phyloP scores from a whole-genome alignment of 352 stramenopile species.

The Pythium diclinum region DNA sequence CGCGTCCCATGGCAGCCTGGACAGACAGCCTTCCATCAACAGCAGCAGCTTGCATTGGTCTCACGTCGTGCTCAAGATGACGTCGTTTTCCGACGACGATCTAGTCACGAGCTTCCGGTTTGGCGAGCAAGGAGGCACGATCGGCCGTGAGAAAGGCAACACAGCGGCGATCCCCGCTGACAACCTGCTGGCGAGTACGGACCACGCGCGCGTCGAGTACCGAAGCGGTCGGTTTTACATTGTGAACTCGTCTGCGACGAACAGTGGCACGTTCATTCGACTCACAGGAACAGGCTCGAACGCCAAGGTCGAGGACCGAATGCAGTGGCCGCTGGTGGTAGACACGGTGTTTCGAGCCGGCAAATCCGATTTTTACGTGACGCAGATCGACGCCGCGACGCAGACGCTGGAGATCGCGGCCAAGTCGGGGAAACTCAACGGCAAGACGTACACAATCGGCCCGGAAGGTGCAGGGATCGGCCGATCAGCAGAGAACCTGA shows the following conservation, averaged over 20 bases:
- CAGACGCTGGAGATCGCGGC: constrained; percentile 59
- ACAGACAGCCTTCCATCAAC: neutral
- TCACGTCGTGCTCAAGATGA: constrained; percentile 85
- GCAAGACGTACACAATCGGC: constrained; percentile 76
- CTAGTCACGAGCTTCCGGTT: constrained; percentile 74
- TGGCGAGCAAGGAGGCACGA: constrained; percentile 40
- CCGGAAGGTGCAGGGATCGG: constrained; percentile 87
- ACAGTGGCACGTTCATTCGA: constrained; percentile 68
- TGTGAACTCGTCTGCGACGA: constrained; percentile 37
- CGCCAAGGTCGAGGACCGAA: constrained; percentile 51
- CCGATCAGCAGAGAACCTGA: constrained; percentile 84
- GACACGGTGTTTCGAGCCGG: constrained; percentile 68
- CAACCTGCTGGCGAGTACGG: constrained; percentile 45
- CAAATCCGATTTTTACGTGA: constrained; percentile 80
- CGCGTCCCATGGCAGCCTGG: neutral
- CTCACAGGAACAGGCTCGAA: constrained; percentile 38
- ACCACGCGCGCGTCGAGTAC: constrained; percentile 63
- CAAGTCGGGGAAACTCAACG: constrained; percentile 59
- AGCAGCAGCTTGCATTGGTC: constrained; percentile 41
- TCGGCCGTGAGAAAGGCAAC: constrained; percentile 54
- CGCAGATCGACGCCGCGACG: constrained; percentile 42
- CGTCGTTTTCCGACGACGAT: constrained; percentile 71
- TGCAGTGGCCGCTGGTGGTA: constrained; percentile 74
- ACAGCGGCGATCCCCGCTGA: constrained; percentile 69
- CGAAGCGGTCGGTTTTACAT: constrained; percentile 65